A percentile compares a stretch with the other conserved stretches of the same genome.
phyloP scores from a whole-genome alignment of 2,329 filamentous ascomycete species.

The Didymosphaeria variabile region DNA sequence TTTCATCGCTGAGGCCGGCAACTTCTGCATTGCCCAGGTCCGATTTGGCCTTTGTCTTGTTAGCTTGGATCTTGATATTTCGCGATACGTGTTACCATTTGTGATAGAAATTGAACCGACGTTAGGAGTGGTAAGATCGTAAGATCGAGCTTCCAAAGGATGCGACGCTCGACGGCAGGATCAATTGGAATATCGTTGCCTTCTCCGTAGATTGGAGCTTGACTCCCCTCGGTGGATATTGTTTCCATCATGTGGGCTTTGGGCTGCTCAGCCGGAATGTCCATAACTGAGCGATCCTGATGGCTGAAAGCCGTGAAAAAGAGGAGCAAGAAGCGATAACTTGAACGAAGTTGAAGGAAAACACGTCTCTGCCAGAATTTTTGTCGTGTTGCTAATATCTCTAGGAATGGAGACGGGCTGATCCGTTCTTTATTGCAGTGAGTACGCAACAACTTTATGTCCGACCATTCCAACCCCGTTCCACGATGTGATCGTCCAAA shows the following conservation, averaged over 20 bases:
- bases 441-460: neutral
- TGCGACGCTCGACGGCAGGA: conserved; percentile 1
- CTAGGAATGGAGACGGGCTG: neutral
- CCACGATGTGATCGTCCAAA: too few relatives aligned
- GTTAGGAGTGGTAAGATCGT: conserved; percentile 3
- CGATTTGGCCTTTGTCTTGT: neutral
- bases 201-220: neutral
- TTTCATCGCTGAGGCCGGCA: neutral
- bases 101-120: neutral
- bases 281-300: neutral
- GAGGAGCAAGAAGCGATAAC: too few relatives aligned
- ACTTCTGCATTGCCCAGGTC: conserved; percentile 1
- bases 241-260: neutral
- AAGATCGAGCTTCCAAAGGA: conserved; percentile 7
- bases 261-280: neutral
- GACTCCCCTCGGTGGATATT: neutral
- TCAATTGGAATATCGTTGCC: neutral
- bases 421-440: neutral
- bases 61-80: neutral
- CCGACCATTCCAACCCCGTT: too few relatives aligned
- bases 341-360: neutral
- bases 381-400: neutral
- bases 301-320: too few relatives aligned
- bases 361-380: neutral
- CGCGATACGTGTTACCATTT: neutral